Base-by-base conservation (phyloP, 2,329 filamentous ascomycete genomes). In the Tothia fuscella region DNA sequence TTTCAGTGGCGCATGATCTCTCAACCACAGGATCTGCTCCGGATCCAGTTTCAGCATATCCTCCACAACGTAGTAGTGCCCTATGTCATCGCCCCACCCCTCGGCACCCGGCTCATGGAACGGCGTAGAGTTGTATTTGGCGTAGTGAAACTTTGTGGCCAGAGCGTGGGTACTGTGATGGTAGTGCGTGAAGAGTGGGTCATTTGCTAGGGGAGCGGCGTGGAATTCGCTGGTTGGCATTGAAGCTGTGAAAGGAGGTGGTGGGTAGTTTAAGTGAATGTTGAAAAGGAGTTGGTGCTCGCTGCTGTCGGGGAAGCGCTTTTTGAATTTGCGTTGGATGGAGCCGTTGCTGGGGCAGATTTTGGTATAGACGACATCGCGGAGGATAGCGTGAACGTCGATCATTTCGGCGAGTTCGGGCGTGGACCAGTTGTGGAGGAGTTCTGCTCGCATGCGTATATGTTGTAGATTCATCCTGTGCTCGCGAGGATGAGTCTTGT, bases 31-130 rank as follows among this genome's bases (percentile, higher is more conserved):
- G 6, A 78, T 62, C 53, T 78, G 73, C 29, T 67, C 70, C 0
- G 75, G 75, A 44, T 77, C 69, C 28, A 79, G 60, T 56, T 79
- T 79, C 57, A 78, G 61, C 68, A 78, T 76, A 47, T 78, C 74
- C 49, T 79, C 72, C 3, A 79, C 67, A 5, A 78, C 63, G 48
- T 79, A 78, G 53, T 78, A 78, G 47, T 78, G 74, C 12, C 66
- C 63, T 38, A 78, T 72, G 42, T 78, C 74, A 49, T 78, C 74
- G 22, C 75, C 75, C 75, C 75, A 79, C 19, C 75, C 75, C 54
- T 77, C 72, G n/a, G 63, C 60, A 6, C 70, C 71, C 3, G 70
- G 61, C 22, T 75, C 70, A 45, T 72, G 67, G 47, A 60, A 62
- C 3, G 66, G 53, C 32, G 68, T 65, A 17, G 66, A 59, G 4